Evolutionary conservation across 768 basidiomycete genomes (phyloP).

Genomic region (Lyophyllum atratum): DNA sequence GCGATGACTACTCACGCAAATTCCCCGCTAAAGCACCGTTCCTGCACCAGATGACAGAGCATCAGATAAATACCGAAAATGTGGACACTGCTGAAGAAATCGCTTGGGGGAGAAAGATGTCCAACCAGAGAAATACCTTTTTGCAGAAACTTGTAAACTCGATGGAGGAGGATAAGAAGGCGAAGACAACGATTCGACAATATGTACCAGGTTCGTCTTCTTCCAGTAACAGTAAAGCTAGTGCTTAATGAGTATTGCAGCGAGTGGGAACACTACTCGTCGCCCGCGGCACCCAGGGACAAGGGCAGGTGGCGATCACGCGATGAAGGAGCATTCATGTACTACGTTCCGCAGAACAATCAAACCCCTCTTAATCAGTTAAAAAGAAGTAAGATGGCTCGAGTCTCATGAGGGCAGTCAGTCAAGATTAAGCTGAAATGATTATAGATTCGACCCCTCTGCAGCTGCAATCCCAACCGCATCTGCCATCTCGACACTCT

Average conservation of each 20-base stretch:
- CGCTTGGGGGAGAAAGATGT: conserved; percentile 78
- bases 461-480: conserved; percentile 15
- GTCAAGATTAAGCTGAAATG: not conserved
- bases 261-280: conserved; percentile 32
- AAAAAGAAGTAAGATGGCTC: conserved; percentile 21
- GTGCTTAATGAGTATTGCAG: conserved; percentile 16
- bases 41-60: conserved; percentile 53
- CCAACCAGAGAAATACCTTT: conserved; percentile 67
- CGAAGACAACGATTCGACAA: conserved; percentile 39
- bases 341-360: conserved; percentile 47
- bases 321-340: conserved; percentile 49
- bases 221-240: not conserved
- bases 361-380: conserved; percentile 25
- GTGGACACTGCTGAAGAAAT: conserved; percentile 78
- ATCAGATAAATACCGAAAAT: conserved; percentile 67
- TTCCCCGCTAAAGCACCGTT: conserved; percentile 67
- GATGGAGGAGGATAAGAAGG: conserved; percentile 52
- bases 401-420: not conserved
- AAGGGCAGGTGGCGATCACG: conserved; percentile 38
- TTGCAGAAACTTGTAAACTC: conserved; percentile 67
- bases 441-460: not conserved
- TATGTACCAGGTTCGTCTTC: conserved; percentile 45
- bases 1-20: conserved; percentile 59
- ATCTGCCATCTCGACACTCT: conserved; percentile 10
- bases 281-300: conserved; percentile 35